phyloP scores from a whole-genome alignment of 1,284 basidiomycete genomes.

The Moesziomyces parantarcticus region DNA sequence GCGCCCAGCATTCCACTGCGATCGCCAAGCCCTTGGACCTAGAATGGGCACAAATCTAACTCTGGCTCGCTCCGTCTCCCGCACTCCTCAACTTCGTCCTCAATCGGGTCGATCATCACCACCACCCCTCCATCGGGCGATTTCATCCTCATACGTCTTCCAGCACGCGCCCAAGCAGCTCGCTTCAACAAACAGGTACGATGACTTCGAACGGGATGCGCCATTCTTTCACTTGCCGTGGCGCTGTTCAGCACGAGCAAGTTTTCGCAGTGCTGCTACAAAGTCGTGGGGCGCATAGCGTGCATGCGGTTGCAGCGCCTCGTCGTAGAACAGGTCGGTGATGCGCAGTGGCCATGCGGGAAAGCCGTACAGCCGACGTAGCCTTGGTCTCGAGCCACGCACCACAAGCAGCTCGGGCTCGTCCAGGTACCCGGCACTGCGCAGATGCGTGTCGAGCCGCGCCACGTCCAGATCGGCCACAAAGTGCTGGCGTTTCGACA shows the following conservation, averaged over 20 bases:
- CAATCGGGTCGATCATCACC: not conserved
- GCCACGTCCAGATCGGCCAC: slow-evolving; percentile 13
- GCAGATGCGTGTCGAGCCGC: slow-evolving; percentile 6
- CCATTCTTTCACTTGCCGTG: slow-evolving; percentile 17
- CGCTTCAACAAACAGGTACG: no score
- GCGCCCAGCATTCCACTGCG: slow-evolving; percentile 8
- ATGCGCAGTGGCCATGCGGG: slow-evolving; percentile 41
- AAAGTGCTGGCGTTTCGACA: slow-evolving; percentile 3
- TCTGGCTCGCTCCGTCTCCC: no score
- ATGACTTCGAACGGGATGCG: no score
- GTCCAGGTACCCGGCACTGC: slow-evolving; percentile 13
- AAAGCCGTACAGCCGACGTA: slow-evolving; percentile 29
- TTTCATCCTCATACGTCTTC: no score
- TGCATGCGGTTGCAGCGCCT: not conserved
- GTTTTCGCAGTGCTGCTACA: slow-evolving; percentile 27
- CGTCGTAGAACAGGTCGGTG: slow-evolving; percentile 42
- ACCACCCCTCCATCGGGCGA: no score
- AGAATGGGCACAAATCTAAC: not conserved
- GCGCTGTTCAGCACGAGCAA: slow-evolving; percentile 28
- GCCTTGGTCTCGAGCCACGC: slow-evolving; percentile 5
- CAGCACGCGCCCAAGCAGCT: no score
- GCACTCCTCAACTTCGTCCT: no score
- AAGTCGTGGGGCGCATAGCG: slow-evolving; percentile 18
- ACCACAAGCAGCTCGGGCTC: slow-evolving; percentile 41
- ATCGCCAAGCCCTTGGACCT: slow-evolving; percentile 17